Evolutionary conservation across 2,329 filamentous ascomycete genomes (phyloP).

Genomic region (Didymella lethalis): DNA sequence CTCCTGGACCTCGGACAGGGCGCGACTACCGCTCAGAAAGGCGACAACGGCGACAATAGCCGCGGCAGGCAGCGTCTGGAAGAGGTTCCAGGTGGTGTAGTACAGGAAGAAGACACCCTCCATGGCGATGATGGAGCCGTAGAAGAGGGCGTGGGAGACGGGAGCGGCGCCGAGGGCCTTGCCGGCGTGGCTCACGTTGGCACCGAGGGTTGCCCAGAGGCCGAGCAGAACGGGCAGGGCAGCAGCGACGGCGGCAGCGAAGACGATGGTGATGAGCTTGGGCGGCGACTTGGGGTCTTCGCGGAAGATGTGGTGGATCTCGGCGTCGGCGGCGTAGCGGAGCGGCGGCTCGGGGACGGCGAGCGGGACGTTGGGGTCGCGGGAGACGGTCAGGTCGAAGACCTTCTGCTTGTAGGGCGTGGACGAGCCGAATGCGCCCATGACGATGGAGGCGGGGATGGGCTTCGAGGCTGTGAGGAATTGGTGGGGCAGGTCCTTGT

Average conservation of each 20-base stretch:
- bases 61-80: constrained; percentile 82
- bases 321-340: constrained; percentile 81
- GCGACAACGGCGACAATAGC: constrained; percentile 72
- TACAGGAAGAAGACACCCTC: constrained; percentile 95
- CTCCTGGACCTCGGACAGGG: constrained; percentile 90
- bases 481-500: constrained; percentile 87
- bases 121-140: constrained; percentile 84
- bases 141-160: constrained; percentile 82
- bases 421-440: constrained; percentile 84
- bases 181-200: constrained; percentile 78
- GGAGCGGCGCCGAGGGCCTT: constrained; percentile 80
- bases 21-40: constrained; percentile 87
- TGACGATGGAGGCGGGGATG: constrained; percentile 79
- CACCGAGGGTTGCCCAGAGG: constrained; percentile 80
- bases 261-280: constrained; percentile 78
- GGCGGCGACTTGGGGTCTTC: constrained; percentile 81
- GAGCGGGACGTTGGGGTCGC: constrained; percentile 67
- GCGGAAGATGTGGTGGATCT: constrained; percentile 93
- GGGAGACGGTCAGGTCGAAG: constrained; percentile 75
- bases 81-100: constrained; percentile 90
- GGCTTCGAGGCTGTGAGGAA: constrained; percentile 73
- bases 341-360: constrained; percentile 71
- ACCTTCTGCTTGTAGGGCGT: constrained; percentile 71
- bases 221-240: constrained; percentile 77
- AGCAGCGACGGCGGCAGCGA: constrained; percentile 74